Conservation (phyloP, 140 eudicot genomes). For the Erigeron philadelphicus region DNA sequence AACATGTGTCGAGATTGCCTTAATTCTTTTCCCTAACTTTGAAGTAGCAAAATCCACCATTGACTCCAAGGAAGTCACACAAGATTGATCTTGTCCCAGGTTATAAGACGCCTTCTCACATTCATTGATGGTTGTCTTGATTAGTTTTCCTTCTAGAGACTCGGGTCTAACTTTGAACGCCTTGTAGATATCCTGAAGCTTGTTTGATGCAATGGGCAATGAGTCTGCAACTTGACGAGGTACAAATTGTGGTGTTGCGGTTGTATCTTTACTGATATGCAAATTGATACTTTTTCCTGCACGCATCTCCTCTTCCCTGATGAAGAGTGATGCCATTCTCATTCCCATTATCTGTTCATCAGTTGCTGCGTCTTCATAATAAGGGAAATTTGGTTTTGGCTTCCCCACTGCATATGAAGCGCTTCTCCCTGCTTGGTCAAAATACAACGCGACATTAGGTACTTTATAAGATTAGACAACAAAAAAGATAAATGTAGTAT, state of each 20-base stretch:
- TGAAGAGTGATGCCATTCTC: constrained; percentile 43
- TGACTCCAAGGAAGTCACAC: constrained; percentile 54
- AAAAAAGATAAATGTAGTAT: no score
- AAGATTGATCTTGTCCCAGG: constrained; percentile 38
- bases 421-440: constrained; percentile 11
- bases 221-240: constrained; percentile 45
- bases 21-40: constrained; percentile 42
- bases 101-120: constrained; percentile 42
- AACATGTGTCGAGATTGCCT: constrained; percentile 42
- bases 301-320: constrained; percentile 41
- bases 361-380: constrained; percentile 26
- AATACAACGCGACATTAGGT: not conserved
- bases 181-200: constrained; percentile 32
- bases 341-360: constrained; percentile 43
- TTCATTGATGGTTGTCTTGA: constrained; percentile 37
- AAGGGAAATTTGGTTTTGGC: not conserved
- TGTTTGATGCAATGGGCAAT: constrained; percentile 44
- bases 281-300: constrained; percentile 37
- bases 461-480: not conserved
- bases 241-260: constrained; percentile 30
- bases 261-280: constrained; percentile 34
- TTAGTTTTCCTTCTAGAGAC: constrained; percentile 37
- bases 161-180: constrained; percentile 34
- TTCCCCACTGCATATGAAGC: constrained; percentile 13
- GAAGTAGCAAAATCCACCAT: constrained; percentile 50